A percentile compares a stretch with the other conserved stretches of the same genome.
Evolutionary conservation across 495 filamentous ascomycete species (phyloP).

Genomic region (Rhizodiscina lignyota): DNA sequence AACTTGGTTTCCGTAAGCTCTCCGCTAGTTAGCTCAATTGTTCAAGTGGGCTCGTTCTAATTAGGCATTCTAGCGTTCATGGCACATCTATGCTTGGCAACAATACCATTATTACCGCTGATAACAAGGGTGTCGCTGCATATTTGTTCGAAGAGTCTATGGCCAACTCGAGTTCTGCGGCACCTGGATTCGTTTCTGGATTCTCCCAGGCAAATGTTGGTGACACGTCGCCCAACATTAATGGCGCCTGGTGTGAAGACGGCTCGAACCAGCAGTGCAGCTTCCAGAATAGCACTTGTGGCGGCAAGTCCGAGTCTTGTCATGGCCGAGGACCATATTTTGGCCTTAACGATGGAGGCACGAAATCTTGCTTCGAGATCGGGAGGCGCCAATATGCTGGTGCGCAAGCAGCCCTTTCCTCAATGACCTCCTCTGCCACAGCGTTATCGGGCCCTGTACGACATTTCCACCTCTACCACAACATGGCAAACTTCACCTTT

Average conservation of each 20-base stretch:
- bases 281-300: constrained; percentile 40
- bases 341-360: constrained; percentile 27
- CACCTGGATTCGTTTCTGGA: constrained; percentile 69
- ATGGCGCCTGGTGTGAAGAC: constrained; percentile 38
- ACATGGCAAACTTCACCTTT: constrained; percentile 58
- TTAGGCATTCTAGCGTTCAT: too few relatives aligned
- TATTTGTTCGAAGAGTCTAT: constrained; percentile 48
- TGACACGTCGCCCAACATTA: constrained; percentile 78
- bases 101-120: constrained; percentile 80
- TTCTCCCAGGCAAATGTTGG: constrained; percentile 94
- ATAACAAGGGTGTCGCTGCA: constrained; percentile 94
- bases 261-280: constrained; percentile 17
- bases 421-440: constrained; percentile 3
- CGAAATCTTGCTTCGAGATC: constrained; percentile 25
- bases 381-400: constrained; percentile 20
- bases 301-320: constrained; percentile 56
- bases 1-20: constrained; percentile 94
- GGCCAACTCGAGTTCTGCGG: constrained; percentile 21
- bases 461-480: constrained; percentile 22
- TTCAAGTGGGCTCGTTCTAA: too few relatives aligned
- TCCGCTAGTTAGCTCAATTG: too few relatives aligned
- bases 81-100: constrained; percentile 86
- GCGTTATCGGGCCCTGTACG: constrained; percentile 18
- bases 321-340: constrained; percentile 79
- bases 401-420: constrained; percentile 7